These are phyloP conservation scores for Aspergillus niger DNA, from an alignment of 2,329 filamentous ascomycete species.

Conservation along the genomic window DNA sequence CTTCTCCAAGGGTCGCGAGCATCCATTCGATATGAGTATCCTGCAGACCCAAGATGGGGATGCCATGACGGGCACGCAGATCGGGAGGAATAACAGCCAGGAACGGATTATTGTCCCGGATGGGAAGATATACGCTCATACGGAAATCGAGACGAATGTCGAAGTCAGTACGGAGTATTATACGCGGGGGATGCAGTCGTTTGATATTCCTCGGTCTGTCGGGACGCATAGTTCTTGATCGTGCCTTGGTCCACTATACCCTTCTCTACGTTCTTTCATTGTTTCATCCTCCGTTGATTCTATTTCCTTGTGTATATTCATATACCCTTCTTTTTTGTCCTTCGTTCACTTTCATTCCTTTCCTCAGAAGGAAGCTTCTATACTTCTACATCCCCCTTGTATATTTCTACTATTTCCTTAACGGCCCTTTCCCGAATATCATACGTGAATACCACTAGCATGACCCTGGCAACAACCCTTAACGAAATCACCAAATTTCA, in stretches of 20 bases:
- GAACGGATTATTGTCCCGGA: constrained; percentile 35
- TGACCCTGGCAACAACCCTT: too few species aligned
- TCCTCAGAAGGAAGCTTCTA: too few species aligned
- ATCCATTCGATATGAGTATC: constrained; percentile 19
- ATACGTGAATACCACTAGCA: too few species aligned
- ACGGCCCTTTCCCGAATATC: too few species aligned
- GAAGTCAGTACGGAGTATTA: constrained; percentile 22
- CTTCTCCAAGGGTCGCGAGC: constrained; percentile 31
- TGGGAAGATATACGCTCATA: constrained; percentile 34
- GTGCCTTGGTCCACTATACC: neutral
- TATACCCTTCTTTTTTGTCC: too few species aligned
- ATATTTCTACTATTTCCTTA: too few species aligned
- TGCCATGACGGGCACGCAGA: constrained; percentile 25
- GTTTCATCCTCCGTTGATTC: neutral
- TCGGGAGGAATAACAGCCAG: constrained; percentile 29
- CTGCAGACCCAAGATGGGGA: constrained; percentile 19
- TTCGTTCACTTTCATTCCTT: too few species aligned
- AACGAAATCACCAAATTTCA: too few species aligned
- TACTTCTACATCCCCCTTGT: too few species aligned
- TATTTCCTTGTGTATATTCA: too few species aligned
- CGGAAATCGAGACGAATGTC: constrained; percentile 36
- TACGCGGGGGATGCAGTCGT: neutral
- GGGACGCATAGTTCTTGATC: neutral
- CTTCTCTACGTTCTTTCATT: neutral
- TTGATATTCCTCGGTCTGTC: neutral